Base-by-base conservation (phyloP, 2,329 filamentous ascomycete species). In the Aureobasidium subglaciale region DNA sequence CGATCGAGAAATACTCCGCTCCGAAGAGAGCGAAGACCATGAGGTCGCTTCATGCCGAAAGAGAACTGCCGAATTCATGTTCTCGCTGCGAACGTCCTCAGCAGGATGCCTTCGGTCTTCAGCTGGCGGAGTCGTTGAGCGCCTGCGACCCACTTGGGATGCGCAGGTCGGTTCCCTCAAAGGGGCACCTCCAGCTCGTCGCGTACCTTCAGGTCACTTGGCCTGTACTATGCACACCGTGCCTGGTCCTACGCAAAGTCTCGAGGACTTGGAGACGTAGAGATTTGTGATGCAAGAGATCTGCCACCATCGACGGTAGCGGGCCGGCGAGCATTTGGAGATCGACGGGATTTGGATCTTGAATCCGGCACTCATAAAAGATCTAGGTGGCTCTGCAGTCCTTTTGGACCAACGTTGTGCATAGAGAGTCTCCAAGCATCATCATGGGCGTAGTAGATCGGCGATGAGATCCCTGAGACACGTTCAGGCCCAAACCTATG, bases 381-480 rank as follows among this genome's bases (percentile, higher is more conserved):
- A 24, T 40, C 37, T 16, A 15, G 18, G 43, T 16, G 24, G 30
- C 20, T 29, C 18, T 48, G 10, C 15, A 25, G 18, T 5, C 16
- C 35, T 18, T 35, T 48, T 16, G 3, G n/a, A 16, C 20, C 43
- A 24, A 35, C 30, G 13, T 48, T 35, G 43, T 48, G 20, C 43
- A 48, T 25, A 11, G 25, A 20, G 34, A 48, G 30, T 34, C 13
- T 11, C 43, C 35, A 18, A 34, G 30, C 43, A 48, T 48, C 43
- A 35, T 3, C 15, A 9, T 35, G 5, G 34, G 32, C 20, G 5
- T 11, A 5, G 5, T 18, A 48, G 43, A 48, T 48, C 43, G 43
- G 29, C 43, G 43, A 48, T 48, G 29, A 13, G 5, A 48, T 48
- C 43, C 43, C 43, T 48, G 43, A 48, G n/a, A 25, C 30, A 35